A percentile compares a stretch with the other conserved stretches of the same genome.
Evolutionary conservation across 78 protist genomes (phyloP).

Genomic region (Chrysochromulina tobinii): DNA sequence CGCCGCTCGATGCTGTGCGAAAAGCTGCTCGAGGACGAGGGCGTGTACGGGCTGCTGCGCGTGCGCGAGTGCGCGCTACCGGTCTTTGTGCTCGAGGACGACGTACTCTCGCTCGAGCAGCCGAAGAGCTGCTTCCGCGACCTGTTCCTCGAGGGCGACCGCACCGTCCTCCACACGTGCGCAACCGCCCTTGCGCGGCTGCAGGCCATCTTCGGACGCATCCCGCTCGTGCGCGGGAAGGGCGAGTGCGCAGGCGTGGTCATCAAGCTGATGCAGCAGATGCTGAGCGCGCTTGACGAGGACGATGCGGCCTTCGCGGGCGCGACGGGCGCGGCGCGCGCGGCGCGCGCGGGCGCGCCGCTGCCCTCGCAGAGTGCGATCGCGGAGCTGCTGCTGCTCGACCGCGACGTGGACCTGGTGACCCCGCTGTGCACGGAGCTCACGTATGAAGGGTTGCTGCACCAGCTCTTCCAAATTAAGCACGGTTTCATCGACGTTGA

Average conservation of each 20-base stretch:
- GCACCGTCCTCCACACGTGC: constrained; percentile 50
- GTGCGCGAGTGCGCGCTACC: constrained; percentile 61
- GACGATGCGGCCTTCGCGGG: no score
- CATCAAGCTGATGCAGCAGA: constrained; percentile 40
- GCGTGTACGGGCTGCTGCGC: constrained; percentile 57
- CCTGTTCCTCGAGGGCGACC: constrained; percentile 68
- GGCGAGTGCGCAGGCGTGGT: constrained; percentile 69
- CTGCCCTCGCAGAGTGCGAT: constrained; percentile 50
- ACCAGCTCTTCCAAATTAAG: constrained; percentile 67
- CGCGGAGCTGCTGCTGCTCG: constrained; percentile 76
- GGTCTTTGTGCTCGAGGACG: constrained; percentile 84
- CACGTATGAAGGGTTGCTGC: constrained; percentile 94
- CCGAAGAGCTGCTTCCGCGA: constrained; percentile 54
- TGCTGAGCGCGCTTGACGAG: constrained; percentile 10
- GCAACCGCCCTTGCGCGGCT: constrained; percentile 76
- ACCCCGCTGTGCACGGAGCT: constrained; percentile 76
- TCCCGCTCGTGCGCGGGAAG: constrained; percentile 77
- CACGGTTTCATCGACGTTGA: background rate
- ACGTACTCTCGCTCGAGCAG: constrained; percentile 82
- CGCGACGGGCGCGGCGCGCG: constrained; percentile 29
- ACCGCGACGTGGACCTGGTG: constrained; percentile 67
- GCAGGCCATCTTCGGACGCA: constrained; percentile 77
- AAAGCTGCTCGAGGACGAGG: constrained; percentile 77
- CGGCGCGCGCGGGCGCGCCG: constrained; percentile 28
- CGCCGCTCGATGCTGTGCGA: constrained; percentile 72